A percentile compares a stretch with the other conserved stretches of the same genome.
phyloP scores from a whole-genome alignment of 306 rosid species.

The Carpinus viminea region DNA sequence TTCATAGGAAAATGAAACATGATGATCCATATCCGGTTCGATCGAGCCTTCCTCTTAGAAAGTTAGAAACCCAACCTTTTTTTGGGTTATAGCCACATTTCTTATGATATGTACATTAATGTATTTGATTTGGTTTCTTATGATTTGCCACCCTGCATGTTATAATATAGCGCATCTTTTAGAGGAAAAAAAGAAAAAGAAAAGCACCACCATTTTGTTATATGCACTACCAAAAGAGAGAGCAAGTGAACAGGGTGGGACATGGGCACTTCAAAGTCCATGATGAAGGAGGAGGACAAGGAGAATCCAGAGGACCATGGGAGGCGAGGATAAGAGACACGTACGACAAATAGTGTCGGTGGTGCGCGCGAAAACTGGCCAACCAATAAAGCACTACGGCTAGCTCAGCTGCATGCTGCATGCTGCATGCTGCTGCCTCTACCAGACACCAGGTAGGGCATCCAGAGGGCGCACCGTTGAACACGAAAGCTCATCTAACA shows the following conservation, averaged over 20 bases:
- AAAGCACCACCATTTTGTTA: not conserved
- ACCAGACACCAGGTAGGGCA: constrained; percentile 8
- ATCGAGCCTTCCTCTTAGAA: no score
- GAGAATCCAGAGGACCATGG: constrained; percentile 31
- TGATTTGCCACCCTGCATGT: no score
- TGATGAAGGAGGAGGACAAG: constrained; percentile 36
- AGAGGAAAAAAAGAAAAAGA: not conserved
- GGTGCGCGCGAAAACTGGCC: constrained; percentile 39
- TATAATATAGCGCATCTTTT: not conserved
- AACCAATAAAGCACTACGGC: constrained; percentile 34
- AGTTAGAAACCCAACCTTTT: no score
- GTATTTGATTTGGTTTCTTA: no score
- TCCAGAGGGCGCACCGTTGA: constrained; percentile 6
- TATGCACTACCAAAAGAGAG: not conserved
- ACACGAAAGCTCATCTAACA: constrained; percentile 10
- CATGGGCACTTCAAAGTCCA: constrained; percentile 31
- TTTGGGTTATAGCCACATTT: no score
- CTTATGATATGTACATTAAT: no score
- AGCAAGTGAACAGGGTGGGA: constrained; percentile 26
- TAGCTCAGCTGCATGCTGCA: not conserved
- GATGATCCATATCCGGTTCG: no score
- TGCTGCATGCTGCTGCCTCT: not conserved
- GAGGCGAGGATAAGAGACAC: not conserved
- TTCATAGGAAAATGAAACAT: no score
- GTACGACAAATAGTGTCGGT: constrained; percentile 35